Conservation (phyloP, 192 early-diverging fungal species). For the Podochytrium sp. region DNA sequence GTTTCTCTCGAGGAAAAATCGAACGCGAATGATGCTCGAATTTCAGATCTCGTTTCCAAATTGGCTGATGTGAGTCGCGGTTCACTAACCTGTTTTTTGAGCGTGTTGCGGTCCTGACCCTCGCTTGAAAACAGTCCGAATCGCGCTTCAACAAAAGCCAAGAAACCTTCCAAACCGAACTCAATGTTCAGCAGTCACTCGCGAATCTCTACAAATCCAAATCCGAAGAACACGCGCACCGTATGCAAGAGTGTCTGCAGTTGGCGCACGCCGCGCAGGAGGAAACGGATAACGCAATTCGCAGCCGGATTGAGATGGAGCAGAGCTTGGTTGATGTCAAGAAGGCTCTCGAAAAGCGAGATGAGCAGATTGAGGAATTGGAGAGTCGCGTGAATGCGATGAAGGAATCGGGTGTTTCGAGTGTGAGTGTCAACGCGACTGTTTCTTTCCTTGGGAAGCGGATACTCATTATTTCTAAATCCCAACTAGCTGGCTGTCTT, state of each 20-base stretch:
- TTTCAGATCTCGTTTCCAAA: slow-evolving; percentile 43
- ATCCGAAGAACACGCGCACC: slow-evolving; percentile 8
- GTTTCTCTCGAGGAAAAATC: slow-evolving; percentile 1
- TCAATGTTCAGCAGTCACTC: slow-evolving; percentile 65
- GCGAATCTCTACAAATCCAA: slow-evolving; percentile 53
- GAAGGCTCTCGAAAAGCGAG: not conserved
- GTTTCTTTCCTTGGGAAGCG: not conserved
- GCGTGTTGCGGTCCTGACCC: slow-evolving; percentile 38
- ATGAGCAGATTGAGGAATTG: slow-evolving; percentile 24
- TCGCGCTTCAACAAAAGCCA: slow-evolving; percentile 36
- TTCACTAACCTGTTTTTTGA: slow-evolving; percentile 24
- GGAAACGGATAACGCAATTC: not conserved
- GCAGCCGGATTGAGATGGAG: not conserved
- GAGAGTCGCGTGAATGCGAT: not conserved
- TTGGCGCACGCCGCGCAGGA: not conserved
- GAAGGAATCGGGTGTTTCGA: not conserved
- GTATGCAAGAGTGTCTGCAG: not conserved
- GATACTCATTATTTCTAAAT: slow-evolving; percentile 6
- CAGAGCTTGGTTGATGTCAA: not conserved
- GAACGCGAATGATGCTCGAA: slow-evolving; percentile 16
- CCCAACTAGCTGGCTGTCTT: slow-evolving; percentile 16
- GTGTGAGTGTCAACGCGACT: not conserved
- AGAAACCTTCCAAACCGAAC: slow-evolving; percentile 64
- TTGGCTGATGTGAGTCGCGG: slow-evolving; percentile 26
- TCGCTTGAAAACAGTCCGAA: slow-evolving; percentile 15